Evolutionary conservation across 1,284 basidiomycete species (phyloP), one percentile per base, ranked within the genome.

Genomic region (Ceratobasidium sp.): DNA sequence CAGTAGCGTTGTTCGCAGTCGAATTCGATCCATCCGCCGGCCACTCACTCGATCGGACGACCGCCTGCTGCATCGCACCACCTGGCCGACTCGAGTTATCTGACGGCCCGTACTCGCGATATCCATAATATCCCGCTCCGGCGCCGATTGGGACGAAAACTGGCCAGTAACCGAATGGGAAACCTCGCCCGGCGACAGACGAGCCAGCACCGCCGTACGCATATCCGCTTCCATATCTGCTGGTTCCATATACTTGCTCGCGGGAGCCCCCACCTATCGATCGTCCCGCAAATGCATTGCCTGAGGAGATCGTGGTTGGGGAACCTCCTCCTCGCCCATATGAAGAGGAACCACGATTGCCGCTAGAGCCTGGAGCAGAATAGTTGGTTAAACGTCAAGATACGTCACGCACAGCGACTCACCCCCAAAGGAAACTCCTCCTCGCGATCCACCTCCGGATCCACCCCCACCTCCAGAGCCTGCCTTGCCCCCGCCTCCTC

Each of bases 151-250:
- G 67, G 0, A 50, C 23, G 9, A 72, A 76, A 2, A 79, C 55
- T 0, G 79, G 79, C 67, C 75, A 79, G 52, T 78, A 79, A 13
- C 72, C 74, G 43, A 74, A 79, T 1, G 78, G 77, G 32, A 79
- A 76, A 6, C 74, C 73, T 1, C 77, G 28, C 3, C 75, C 74
- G 8, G 64, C 55, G n/a, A 78, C 73, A 43, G 58, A 76, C 13
- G 43, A 71, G 16, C 75, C 73, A 28, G 52, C 38, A 13, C 54
- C 73, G 14, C 75, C 77, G 59, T 77, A 77, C 0, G 76, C 72
- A 49, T 78, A 79, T 6, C 78, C 78, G 41, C 74, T 77, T 7
- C 77, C 77, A 44, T 76, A 77, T 21, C 72, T 59, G 49, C 62
- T 50, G 21, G 55, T 75, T 1, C 77, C 77, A 43, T 76, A 76